Percentiles rank a stretch among this genome's conserved stretches.
Conservation (phyloP, 2,329 filamentous ascomycete species). For the Parastagonospora nodorum region DNA sequence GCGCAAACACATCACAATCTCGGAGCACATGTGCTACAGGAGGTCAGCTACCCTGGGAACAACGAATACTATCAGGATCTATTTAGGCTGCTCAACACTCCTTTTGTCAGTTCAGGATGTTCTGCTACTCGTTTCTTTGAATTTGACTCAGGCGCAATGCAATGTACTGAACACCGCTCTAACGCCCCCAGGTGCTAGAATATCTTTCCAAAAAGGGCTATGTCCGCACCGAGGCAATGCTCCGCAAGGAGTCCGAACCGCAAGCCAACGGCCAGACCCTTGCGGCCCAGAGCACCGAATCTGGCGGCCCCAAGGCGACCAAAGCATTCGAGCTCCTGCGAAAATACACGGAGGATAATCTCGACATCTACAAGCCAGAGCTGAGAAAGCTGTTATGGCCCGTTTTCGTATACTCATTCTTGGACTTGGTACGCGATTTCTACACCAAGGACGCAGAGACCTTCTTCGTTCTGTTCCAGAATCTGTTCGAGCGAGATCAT, state of each 20-base stretch:
- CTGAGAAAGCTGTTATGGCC: slow-evolving; percentile 89
- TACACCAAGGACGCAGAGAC: slow-evolving; percentile 73
- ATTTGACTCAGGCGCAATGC: not conserved
- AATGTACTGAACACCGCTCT: slow-evolving; percentile 2
- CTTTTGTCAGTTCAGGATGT: not conserved
- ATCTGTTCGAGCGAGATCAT: slow-evolving; percentile 76
- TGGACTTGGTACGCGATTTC: slow-evolving; percentile 75
- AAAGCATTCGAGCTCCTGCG: slow-evolving; percentile 75
- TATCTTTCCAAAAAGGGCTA: slow-evolving; percentile 97
- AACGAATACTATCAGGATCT: not conserved
- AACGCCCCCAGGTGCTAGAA: slow-evolving; percentile 72
- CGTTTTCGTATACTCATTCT: slow-evolving; percentile 88
- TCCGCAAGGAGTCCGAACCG: slow-evolving; percentile 86
- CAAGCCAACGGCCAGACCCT: slow-evolving; percentile 82
- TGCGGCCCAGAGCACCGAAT: slow-evolving; percentile 66
- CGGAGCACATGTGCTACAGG: too few relatives aligned
- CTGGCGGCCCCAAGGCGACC: slow-evolving; percentile 75
- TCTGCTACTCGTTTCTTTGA: not conserved
- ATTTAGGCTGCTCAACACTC: not conserved
- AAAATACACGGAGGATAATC: slow-evolving; percentile 86
- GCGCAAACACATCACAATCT: not conserved
- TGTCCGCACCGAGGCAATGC: slow-evolving; percentile 86
- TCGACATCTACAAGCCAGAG: slow-evolving; percentile 93
- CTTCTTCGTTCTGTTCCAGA: slow-evolving; percentile 72
- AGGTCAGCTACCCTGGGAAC: too few relatives aligned